Conservation (phyloP, 495 filamentous ascomycete species). For the Trichoderma gamsii region DNA sequence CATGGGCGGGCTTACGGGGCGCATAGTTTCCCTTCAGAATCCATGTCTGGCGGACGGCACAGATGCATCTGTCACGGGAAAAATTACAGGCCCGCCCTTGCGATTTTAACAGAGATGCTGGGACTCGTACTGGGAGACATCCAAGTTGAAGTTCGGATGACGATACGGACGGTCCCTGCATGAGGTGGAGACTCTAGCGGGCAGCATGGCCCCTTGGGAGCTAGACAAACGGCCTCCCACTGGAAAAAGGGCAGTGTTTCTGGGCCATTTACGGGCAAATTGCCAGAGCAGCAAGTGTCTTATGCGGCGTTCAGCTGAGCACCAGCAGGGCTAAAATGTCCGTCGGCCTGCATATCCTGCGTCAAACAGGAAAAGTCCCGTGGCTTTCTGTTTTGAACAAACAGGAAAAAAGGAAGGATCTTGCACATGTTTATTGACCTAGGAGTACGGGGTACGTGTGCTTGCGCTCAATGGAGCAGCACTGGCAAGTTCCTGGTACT, state of each 20-base stretch:
- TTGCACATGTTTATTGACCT: neutral
- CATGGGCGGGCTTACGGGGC: no score
- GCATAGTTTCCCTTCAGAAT: neutral
- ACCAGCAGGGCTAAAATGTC: neutral
- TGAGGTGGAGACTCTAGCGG: conserved; percentile 1
- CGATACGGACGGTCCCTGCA: neutral
- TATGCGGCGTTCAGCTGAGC: conserved; percentile 5
- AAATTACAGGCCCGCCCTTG: neutral
- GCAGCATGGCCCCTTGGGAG: neutral
- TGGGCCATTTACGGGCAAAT: neutral
- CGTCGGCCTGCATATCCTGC: neutral
- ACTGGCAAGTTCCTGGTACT: no score
- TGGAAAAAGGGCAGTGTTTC: neutral
- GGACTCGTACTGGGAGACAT: neutral
- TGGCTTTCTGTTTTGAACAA: neutral
- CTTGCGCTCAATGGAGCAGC: no score
- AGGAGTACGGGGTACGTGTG: neutral
- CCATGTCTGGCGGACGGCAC: neutral
- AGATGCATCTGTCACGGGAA: neutral
- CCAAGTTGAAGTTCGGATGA: neutral
- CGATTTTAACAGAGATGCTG: neutral
- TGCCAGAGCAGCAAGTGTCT: neutral
- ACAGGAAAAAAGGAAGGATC: neutral
- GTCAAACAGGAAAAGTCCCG: neutral
- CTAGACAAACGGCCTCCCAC: conserved; percentile 2